Evolutionary conservation across 106 monocot species (phyloP), one percentile per base, ranked within the genome.

Genomic region (Acanthochlamys bracteata): DNA sequence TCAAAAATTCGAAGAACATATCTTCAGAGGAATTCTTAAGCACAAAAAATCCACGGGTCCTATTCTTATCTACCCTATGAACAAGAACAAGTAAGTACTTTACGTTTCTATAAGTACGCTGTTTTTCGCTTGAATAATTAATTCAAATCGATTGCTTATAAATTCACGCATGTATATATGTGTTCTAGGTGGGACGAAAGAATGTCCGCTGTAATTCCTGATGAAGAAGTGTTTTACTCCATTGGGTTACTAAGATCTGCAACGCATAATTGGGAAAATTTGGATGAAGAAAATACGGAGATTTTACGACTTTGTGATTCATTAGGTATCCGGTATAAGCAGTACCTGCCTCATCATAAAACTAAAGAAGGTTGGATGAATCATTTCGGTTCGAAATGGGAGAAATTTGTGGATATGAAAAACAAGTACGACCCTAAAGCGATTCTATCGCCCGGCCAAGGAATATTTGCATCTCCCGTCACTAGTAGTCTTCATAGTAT

Each of bases 21-120:
- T 95, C 47, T 95, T 95, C 71, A 68, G 55, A n/a, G 77, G 77
- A 23, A 76, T 90, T 61, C 83, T 95, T 7, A 71, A 76, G 11
- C 57, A 67, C 27, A 72, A 78, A 61, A 86, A 75, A 20, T 54
- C 69, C 42, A 67, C 64, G 9, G 94, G 94, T 0, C 94, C 94
- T 42, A 81, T 95, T 65, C 86, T 90, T 70, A 78, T 95, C 76
- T 95, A 90, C 75, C 94, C 94, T 39, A 78, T 90, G 77, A 84
- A 90, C 75, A 86, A 70, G 66, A 60, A 73, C 84, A 90, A 76
- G 94, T 93, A 82, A 71, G 11, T 63, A 39, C 21, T 56, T 17
- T 14, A 51, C n/a, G n/a, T n/a, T n/a, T n/a, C n/a, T n/a, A n/a
- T n/a, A n/a, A n/a, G n/a, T n/a, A n/a, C n/a, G n/a, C n/a, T n/a